Conservation (phyloP, 2,329 filamentous ascomycete genomes). For the Neurospora crassa region DNA sequence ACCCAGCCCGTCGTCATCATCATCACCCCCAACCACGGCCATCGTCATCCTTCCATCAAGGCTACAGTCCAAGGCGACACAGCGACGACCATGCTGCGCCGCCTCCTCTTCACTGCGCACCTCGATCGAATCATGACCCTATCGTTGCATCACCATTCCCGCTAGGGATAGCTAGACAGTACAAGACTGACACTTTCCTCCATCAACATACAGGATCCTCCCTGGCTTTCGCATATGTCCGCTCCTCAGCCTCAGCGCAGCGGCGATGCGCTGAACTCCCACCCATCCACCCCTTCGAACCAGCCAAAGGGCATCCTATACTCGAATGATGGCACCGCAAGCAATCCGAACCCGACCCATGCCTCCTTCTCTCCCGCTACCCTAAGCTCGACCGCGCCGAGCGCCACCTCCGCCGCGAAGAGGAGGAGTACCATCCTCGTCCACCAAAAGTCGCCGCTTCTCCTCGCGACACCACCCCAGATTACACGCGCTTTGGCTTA, state of each 20-base stretch:
- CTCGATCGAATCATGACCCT: constrained; percentile 1
- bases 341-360: constrained; percentile 56
- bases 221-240: constrained; percentile 47
- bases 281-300: constrained; percentile 19
- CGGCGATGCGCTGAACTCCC: constrained; percentile 20
- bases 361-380: constrained; percentile 85
- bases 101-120: neutral
- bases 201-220: constrained; percentile 28
- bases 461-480: constrained; percentile 88
- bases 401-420: constrained; percentile 52
- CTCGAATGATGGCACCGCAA: constrained; percentile 21
- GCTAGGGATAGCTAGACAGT: constrained; percentile 1
- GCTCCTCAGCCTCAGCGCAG: constrained; percentile 31
- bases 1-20: neutral
- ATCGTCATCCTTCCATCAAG: neutral
- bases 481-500: constrained; percentile 91
- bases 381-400: constrained; percentile 56
- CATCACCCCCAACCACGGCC: neutral
- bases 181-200: constrained; percentile 8
- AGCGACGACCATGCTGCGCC: constrained; percentile 3
- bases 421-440: constrained; percentile 88
- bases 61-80: neutral
- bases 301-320: constrained; percentile 20
- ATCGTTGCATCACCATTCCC: constrained; percentile 4
- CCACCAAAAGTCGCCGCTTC: constrained; percentile 88